Conservation (phyloP, 768 basidiomycete genomes). For the Albatrellus ellisii region DNA sequence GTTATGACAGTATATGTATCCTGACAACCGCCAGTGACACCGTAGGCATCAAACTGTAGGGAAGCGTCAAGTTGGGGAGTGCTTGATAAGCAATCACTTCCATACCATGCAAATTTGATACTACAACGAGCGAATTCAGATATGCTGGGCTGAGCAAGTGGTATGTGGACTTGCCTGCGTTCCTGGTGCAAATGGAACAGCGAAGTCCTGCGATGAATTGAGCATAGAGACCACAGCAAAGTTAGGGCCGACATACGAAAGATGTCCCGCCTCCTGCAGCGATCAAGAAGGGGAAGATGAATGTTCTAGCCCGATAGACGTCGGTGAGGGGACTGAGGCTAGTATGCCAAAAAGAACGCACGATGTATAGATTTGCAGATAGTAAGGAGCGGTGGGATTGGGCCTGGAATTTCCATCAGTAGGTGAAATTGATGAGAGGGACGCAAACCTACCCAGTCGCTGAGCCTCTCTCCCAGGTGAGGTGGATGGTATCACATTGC, state of each 20-base stretch:
- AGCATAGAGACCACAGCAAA: slow-evolving; percentile 1
- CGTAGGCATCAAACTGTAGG: slow-evolving; percentile 39
- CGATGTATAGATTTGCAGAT: slow-evolving; percentile 50
- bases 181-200: slow-evolving; percentile 44
- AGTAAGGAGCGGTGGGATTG: slow-evolving; percentile 42
- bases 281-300: slow-evolving; percentile 38
- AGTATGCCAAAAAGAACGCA: slow-evolving; percentile 20
- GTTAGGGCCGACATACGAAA: slow-evolving; percentile 28
- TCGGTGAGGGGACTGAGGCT: too few relatives aligned
- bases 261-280: slow-evolving; percentile 30
- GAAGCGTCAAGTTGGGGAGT: not conserved
- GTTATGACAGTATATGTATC: slow-evolving; percentile 43
- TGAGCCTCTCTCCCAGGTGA: slow-evolving; percentile 18
- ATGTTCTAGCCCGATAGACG: too few relatives aligned
- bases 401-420: slow-evolving; percentile 25
- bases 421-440: not conserved
- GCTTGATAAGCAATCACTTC: not conserved
- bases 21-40: slow-evolving; percentile 50
- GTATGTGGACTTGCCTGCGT: slow-evolving; percentile 28
- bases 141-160: not conserved
- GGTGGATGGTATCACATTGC: slow-evolving; percentile 21
- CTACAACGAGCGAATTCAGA: slow-evolving; percentile 17
- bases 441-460: slow-evolving; percentile 17
- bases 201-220: slow-evolving; percentile 32
- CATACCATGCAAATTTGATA: slow-evolving; percentile 60